Conservation (phyloP, 306 rosid species). For the Gleditsia sinensis region DNA sequence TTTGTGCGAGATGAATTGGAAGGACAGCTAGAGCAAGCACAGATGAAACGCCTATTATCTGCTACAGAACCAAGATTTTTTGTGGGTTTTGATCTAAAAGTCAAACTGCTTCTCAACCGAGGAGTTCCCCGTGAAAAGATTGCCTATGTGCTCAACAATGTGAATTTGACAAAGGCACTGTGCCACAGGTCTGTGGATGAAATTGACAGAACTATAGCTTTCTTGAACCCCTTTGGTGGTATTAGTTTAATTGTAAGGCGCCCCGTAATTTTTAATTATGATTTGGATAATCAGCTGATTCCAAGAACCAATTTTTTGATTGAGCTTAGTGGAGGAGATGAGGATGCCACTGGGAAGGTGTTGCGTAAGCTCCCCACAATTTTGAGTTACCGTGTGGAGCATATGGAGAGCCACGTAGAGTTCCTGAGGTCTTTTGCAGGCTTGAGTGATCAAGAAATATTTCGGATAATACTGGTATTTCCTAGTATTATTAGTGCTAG, state of each 20-base stretch:
- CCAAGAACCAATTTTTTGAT: conserved; percentile 53
- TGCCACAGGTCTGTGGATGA: conserved; percentile 62
- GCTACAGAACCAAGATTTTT: conserved; percentile 40
- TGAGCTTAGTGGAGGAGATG: conserved; percentile 65
- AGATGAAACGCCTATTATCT: conserved; percentile 50
- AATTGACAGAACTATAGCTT: conserved; percentile 45
- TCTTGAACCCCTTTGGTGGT: conserved; percentile 62
- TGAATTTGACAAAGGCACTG: conserved; percentile 60
- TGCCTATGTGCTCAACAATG: conserved; percentile 56
- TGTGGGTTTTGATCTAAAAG: conserved; percentile 59
- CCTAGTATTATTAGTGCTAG: conserved; percentile 67
- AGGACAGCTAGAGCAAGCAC: conserved; percentile 48
- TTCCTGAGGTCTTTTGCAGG: conserved; percentile 65
- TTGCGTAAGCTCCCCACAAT: conserved; percentile 57
- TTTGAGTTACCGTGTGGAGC: conserved; percentile 61
- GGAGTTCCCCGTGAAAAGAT: conserved; percentile 62
- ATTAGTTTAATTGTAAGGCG: conserved; percentile 56
- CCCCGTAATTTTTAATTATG: conserved; percentile 59
- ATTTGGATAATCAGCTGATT: conserved; percentile 57
- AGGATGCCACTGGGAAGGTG: conserved; percentile 42
- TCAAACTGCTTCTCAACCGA: conserved; percentile 45
- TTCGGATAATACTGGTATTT: conserved; percentile 57
- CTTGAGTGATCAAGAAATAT: conserved; percentile 55
- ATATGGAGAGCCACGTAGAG: conserved; percentile 54
- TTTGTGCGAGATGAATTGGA: conserved; percentile 54